Conservation (phyloP, 495 filamentous ascomycete genomes). For the Neurospora tetrasperma region DNA sequence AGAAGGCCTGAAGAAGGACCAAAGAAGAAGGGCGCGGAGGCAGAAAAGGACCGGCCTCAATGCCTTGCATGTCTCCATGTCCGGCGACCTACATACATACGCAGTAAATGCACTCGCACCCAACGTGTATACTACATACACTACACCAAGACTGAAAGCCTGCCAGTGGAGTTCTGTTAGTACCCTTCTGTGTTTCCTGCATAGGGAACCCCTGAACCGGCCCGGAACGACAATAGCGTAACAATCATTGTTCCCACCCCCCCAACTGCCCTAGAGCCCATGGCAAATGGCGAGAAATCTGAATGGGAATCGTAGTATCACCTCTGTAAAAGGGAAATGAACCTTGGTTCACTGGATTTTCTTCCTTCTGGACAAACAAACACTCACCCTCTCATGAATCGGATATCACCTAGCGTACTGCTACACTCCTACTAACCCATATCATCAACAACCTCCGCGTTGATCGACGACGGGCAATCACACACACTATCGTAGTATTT, state of each 20-base stretch:
- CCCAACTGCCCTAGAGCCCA: neutral
- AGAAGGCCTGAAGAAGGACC: neutral
- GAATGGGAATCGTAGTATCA: neutral
- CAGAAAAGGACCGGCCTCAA: neutral
- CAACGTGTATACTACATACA: too few relatives aligned
- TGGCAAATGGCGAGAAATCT: neutral
- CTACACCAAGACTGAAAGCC: neutral
- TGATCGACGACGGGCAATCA: neutral
- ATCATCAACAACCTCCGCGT: neutral
- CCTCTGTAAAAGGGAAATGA: neutral
- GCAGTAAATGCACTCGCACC: neutral
- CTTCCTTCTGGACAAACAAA: neutral
- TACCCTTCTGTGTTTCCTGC: neutral
- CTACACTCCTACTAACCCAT: neutral
- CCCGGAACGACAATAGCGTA: neutral
- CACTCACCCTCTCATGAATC: neutral
- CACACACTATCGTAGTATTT: neutral
- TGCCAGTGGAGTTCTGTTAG: neutral
- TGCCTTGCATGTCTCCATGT: neutral
- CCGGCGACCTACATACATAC: neutral
- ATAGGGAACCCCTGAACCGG: neutral
- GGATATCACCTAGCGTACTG: neutral
- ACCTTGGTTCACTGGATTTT: neutral
- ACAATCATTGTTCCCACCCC: neutral
- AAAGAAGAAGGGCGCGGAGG: neutral